Conservation (phyloP, 257 asterid genomes). For the Echium plantagineum region DNA sequence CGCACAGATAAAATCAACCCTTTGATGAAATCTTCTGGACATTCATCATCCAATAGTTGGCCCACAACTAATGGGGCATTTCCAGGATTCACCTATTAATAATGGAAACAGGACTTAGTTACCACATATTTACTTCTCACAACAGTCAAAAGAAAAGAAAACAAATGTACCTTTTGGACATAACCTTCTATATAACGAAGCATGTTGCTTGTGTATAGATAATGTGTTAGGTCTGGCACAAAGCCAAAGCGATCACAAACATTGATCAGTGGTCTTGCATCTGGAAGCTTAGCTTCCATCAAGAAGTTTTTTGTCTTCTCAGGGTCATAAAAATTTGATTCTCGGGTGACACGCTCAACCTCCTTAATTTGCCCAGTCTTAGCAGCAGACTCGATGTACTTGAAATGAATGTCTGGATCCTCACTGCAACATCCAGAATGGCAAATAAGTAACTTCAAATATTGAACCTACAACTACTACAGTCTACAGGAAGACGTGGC, state of each 20-base stretch:
- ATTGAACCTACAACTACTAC: not conserved
- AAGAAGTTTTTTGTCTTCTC: slow-evolving; percentile 93
- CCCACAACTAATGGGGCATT: slow-evolving; percentile 99
- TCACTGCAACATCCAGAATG: slow-evolving; percentile 36
- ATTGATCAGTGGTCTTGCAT: slow-evolving; percentile 93
- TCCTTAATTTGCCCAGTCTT: slow-evolving; percentile 99
- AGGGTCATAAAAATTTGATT: slow-evolving; percentile 89
- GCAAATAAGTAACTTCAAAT: not conserved
- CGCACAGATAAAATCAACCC: slow-evolving; percentile 96
- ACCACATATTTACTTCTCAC: not conserved
- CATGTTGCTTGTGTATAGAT: slow-evolving; percentile 86
- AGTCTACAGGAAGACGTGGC: not conserved
- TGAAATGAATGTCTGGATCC: slow-evolving; percentile 98
- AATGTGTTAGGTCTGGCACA: slow-evolving; percentile 98
- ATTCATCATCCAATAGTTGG: slow-evolving; percentile 93
- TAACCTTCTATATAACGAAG: slow-evolving; percentile 98
- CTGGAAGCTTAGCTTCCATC: slow-evolving; percentile 99
- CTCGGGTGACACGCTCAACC: slow-evolving; percentile 98
- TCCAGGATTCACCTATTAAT: slow-evolving; percentile 90
- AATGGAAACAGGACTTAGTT: slow-evolving; percentile 16
- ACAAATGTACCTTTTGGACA: slow-evolving; percentile 74
- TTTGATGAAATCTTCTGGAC: slow-evolving; percentile 97
- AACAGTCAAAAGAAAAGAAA: not conserved
- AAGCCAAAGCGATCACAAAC: slow-evolving; percentile 98
- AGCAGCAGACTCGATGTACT: slow-evolving; percentile 98